Percentiles rank a stretch among this genome's conserved stretches.
Evolutionary conservation across 2,329 filamentous ascomycete genomes (phyloP).

Genomic region (Cercospora sp.): DNA sequence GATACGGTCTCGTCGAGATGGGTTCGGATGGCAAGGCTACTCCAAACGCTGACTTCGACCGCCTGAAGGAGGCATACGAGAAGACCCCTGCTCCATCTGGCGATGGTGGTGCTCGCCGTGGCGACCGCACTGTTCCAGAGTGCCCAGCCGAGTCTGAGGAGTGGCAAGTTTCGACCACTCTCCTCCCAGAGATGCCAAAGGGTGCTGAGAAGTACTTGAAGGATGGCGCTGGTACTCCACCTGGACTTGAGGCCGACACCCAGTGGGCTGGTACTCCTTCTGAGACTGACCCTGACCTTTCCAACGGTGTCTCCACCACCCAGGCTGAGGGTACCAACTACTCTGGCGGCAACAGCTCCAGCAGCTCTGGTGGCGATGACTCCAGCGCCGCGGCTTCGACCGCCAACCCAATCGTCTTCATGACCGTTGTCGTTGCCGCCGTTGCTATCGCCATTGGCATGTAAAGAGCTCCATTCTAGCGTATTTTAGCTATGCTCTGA

Average conservation of each 20-base stretch:
- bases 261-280: conserved; percentile 53
- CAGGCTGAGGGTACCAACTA: conserved; percentile 26
- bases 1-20: conserved; percentile 77
- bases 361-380: conserved; percentile 32
- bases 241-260: conserved; percentile 53
- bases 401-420: conserved; percentile 27
- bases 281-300: conserved; percentile 48
- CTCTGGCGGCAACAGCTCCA: conserved; percentile 17
- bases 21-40: conserved; percentile 53
- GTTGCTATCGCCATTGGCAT: conserved; percentile 10
- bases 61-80: conserved; percentile 54
- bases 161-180: conserved; percentile 56
- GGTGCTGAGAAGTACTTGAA: conserved; percentile 58
- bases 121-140: conserved; percentile 45
- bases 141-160: conserved; percentile 58
- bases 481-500: neutral
- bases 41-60: conserved; percentile 64
- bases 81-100: conserved; percentile 56
- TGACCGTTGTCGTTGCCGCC: conserved; percentile 13
- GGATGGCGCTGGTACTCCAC: conserved; percentile 57
- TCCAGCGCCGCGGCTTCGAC: conserved; percentile 30
- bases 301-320: conserved; percentile 33
- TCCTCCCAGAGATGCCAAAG: conserved; percentile 58
- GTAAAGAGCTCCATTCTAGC: neutral
- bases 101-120: conserved; percentile 62